Evolutionary conservation across 2,329 filamentous ascomycete species (phyloP).

Genomic region (Cyphellophora attinorum): DNA sequence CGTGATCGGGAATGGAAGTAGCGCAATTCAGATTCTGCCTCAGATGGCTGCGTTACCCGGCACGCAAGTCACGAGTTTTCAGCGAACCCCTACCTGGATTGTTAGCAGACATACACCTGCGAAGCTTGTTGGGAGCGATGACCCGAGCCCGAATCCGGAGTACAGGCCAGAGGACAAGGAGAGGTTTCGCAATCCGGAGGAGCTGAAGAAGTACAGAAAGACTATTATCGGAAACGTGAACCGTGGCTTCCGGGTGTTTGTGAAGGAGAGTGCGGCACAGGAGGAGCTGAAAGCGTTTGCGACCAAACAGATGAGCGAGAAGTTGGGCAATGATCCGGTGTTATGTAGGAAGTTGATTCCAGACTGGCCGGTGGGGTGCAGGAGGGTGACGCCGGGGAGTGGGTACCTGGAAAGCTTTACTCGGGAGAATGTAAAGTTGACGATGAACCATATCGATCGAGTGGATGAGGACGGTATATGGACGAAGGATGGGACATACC

Average conservation of each 20-base stretch:
- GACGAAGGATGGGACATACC: constrained; percentile 23
- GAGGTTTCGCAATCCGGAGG: constrained; percentile 19
- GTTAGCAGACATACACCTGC: constrained; percentile 14
- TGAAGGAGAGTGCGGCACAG: constrained; percentile 5
- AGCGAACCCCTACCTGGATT: constrained; percentile 23
- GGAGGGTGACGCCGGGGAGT: constrained; percentile 12
- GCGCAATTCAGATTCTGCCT: constrained; percentile 67
- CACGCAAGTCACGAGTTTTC: constrained; percentile 22
- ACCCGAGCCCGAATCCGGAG: constrained; percentile 24
- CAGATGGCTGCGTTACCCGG: constrained; percentile 40
- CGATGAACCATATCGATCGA: constrained; percentile 21
- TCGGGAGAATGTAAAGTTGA: constrained; percentile 27
- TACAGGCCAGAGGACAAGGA: constrained; percentile 17
- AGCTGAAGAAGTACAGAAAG: constrained; percentile 23
- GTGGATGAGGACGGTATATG: constrained; percentile 18
- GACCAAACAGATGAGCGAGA: constrained; percentile 7
- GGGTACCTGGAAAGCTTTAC: constrained; percentile 19
- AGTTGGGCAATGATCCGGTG: constrained; percentile 14
- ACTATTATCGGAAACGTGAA: constrained; percentile 15
- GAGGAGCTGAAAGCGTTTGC: constrained; percentile 2
- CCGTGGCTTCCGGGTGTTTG: constrained; percentile 5
- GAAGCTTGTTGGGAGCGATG: constrained; percentile 4
- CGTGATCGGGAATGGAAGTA: constrained; percentile 69
- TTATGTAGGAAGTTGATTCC: constrained; percentile 20
- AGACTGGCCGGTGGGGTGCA: constrained; percentile 17